These are phyloP conservation scores for Dalechampia spathulata DNA, from an alignment of 441 rosid species.

Conservation along the genomic window DNA sequence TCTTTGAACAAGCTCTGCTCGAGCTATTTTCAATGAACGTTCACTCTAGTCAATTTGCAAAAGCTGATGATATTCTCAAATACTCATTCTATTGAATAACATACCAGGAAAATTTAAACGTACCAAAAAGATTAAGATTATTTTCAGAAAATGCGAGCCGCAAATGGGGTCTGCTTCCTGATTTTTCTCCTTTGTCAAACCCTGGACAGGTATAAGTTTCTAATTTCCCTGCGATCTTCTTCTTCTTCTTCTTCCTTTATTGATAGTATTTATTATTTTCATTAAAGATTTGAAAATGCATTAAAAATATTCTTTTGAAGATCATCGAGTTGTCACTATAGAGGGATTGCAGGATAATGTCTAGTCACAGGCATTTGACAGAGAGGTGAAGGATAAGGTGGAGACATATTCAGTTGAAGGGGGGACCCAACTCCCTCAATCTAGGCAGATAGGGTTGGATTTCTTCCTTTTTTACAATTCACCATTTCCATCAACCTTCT, in stretches of 20 bases:
- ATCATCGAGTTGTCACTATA: background rate
- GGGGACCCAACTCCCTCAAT: background rate
- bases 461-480: too few species aligned
- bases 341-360: background rate
- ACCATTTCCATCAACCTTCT: too few species aligned
- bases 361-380: background rate
- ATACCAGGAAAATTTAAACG: background rate
- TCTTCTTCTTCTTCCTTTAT: too few species aligned
- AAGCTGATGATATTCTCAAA: too few species aligned
- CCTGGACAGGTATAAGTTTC: too few species aligned
- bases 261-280: too few species aligned
- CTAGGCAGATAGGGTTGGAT: too few species aligned
- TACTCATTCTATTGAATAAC: background rate
- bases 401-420: background rate
- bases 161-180: background rate
- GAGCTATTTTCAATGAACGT: too few species aligned
- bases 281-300: background rate
- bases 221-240: too few species aligned
- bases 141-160: constrained; percentile 6
- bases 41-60: too few species aligned
- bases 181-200: too few species aligned
- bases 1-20: too few species aligned
- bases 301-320: background rate
- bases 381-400: background rate
- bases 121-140: background rate